phyloP scores from a whole-genome alignment of 805 yeast genomes.

The Starmerella bacillaris region DNA sequence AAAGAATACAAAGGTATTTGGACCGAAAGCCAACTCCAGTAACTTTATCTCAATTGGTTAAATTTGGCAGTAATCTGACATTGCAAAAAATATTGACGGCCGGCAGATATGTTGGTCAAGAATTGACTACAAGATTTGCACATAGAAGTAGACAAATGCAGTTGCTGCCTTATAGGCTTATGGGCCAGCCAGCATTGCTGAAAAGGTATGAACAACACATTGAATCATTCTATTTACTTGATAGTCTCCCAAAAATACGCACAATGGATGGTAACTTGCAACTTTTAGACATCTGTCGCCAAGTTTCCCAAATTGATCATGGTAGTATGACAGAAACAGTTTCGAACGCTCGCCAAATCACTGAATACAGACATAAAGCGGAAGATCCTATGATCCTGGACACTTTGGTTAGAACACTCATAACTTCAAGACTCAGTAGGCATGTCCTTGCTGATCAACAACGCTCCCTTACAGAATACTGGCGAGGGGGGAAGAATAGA shows the following conservation, averaged over 20 bases:
- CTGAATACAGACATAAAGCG: slow-evolving; percentile 27
- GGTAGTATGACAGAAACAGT: slow-evolving; percentile 54
- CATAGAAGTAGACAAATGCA: slow-evolving; percentile 66
- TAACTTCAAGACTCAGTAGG: slow-evolving; percentile 75
- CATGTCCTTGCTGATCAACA: slow-evolving; percentile 87
- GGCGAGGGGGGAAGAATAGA: slow-evolving; percentile 28
- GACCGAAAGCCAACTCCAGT: slow-evolving; percentile 69
- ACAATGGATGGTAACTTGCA: slow-evolving; percentile 56
- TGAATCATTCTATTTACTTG: slow-evolving; percentile 67
- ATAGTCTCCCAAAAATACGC: slow-evolving; percentile 50
- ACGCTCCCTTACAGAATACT: slow-evolving; percentile 11
- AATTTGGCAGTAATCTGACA: slow-evolving; percentile 64
- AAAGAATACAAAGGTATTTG: slow-evolving; percentile 44
- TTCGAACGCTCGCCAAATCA: slow-evolving; percentile 74
- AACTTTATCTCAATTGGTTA: slow-evolving; percentile 73
- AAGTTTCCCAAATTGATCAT: slow-evolving; percentile 48
- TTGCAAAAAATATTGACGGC: slow-evolving; percentile 60
- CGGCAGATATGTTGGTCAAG: slow-evolving; percentile 77
- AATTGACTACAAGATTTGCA: slow-evolving; percentile 69
- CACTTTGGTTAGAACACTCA: slow-evolving; percentile 51
- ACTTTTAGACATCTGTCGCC: slow-evolving; percentile 47
- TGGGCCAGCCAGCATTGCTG: slow-evolving; percentile 68
- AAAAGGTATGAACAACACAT: slow-evolving; percentile 81
- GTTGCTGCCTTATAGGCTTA: slow-evolving; percentile 61
- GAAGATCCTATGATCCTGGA: slow-evolving; percentile 53